Conservation (phyloP, 768 basidiomycete species). For the Boletus rufocinnamomeus region DNA sequence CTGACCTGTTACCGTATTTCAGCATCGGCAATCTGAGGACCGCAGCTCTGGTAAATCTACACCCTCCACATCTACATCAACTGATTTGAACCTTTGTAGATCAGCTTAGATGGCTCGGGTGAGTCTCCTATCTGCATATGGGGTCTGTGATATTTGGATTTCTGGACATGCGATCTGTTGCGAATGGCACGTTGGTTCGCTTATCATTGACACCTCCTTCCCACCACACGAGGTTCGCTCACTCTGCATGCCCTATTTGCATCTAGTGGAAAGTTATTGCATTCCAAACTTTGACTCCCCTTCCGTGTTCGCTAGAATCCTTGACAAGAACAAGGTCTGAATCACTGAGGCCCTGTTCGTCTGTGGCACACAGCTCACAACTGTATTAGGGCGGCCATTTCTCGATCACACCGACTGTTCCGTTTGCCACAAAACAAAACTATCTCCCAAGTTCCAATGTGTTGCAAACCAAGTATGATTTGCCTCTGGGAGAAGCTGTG, state of each 20-base stretch:
- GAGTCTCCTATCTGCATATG: slow-evolving; percentile 25
- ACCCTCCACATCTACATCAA: neutral
- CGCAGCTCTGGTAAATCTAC: slow-evolving; percentile 60
- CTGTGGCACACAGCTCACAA: slow-evolving; percentile 4
- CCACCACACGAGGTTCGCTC: neutral
- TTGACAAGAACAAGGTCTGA: slow-evolving; percentile 74
- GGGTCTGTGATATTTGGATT: neutral
- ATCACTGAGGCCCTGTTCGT: neutral
- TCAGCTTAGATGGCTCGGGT: slow-evolving; percentile 85
- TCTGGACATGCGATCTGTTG: neutral
- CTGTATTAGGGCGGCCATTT: slow-evolving; percentile 78
- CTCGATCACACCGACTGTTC: slow-evolving; percentile 72
- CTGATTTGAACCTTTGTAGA: slow-evolving; percentile 31
- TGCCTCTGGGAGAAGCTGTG: neutral
- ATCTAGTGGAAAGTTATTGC: slow-evolving; percentile 85
- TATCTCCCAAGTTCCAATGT: slow-evolving; percentile 85
- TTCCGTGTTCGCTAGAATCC: slow-evolving; percentile 85
- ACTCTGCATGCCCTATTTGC: neutral
- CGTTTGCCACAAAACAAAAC: slow-evolving; percentile 77
- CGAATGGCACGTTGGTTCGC: neutral
- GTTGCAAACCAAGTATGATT: slow-evolving; percentile 70
- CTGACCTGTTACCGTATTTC: slow-evolving; percentile 10
- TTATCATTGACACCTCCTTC: neutral
- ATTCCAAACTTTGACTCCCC: slow-evolving; percentile 94
- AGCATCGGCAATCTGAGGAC: slow-evolving; percentile 86